Conservation (phyloP, 2,329 filamentous ascomycete genomes). For the Calonectria leucothoes region DNA sequence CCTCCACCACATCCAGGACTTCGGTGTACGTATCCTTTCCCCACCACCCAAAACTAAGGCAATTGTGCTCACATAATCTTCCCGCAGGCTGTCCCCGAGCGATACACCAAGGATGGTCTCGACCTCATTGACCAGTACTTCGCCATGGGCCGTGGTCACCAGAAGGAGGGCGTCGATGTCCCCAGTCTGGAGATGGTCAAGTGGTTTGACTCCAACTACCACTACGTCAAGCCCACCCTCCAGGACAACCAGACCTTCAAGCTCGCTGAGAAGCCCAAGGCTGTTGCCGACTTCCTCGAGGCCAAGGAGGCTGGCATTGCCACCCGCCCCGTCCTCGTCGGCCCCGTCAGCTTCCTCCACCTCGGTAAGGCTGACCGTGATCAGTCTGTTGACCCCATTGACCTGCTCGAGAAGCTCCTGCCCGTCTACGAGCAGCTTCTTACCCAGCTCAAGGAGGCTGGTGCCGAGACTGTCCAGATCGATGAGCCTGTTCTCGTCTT, state of each 20-base stretch:
- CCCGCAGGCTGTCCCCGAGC: constrained; percentile 84
- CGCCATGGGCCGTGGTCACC: constrained; percentile 98
- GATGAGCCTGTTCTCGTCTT: constrained; percentile 98
- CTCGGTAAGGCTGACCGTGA: constrained; percentile 98
- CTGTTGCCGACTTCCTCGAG: constrained; percentile 93
- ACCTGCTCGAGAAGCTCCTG: constrained; percentile 91
- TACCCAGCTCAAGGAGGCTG: constrained; percentile 92
- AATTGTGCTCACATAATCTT: constrained; percentile 24
- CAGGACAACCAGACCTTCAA: constrained; percentile 98
- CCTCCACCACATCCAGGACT: constrained; percentile 97
- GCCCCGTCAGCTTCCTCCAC: constrained; percentile 96
- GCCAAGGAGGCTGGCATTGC: constrained; percentile 95
- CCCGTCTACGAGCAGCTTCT: constrained; percentile 96
- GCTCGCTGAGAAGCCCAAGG: constrained; percentile 89
- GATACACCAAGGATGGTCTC: constrained; percentile 92
- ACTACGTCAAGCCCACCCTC: constrained; percentile 99
- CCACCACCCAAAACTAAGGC: not conserved
- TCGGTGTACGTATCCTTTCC: constrained; percentile 74
- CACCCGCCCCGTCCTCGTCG: constrained; percentile 94
- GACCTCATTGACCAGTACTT: constrained; percentile 96
- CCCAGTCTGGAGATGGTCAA: constrained; percentile 99
- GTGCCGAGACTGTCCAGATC: constrained; percentile 96
- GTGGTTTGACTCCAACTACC: constrained; percentile 99
- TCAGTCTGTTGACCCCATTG: constrained; percentile 92
- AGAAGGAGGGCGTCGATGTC: constrained; percentile 94